Percentiles rank a stretch among this genome's conserved stretches.
Conservation (phyloP, 2,329 filamentous ascomycete genomes). For the Podosphaera fusca region DNA sequence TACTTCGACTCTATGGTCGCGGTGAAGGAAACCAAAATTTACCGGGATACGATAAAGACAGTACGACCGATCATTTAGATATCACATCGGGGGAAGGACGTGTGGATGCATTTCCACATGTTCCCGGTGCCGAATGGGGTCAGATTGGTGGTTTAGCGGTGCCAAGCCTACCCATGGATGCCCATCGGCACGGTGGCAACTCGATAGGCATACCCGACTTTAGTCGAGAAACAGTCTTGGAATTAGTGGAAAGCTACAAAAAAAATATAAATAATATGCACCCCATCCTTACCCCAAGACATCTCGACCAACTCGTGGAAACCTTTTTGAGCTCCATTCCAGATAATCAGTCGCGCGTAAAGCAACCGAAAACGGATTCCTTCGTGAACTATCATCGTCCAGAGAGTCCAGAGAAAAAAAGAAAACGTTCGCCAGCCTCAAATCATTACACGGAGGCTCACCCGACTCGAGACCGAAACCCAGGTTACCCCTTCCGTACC, state of each 20-base stretch:
- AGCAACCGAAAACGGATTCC: conserved; percentile 7
- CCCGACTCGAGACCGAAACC: conserved; percentile 17
- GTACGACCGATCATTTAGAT: conserved; percentile 19
- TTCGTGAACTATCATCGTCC: conserved; percentile 9
- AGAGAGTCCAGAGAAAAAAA: conserved; percentile 15
- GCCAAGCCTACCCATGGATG: conserved; percentile 7
- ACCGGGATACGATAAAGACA: conserved; percentile 18
- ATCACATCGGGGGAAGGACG: conserved; percentile 22
- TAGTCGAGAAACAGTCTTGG: conserved; percentile 24
- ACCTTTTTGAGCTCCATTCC: conserved; percentile 14
- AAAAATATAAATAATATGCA: conserved; percentile 42
- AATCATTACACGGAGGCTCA: conserved; percentile 7
- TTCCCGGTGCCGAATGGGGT: conserved; percentile 32
- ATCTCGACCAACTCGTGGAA: conserved; percentile 22
- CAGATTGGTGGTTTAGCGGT: conserved; percentile 23
- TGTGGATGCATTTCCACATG: conserved; percentile 30
- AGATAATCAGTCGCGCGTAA: conserved; percentile 11
- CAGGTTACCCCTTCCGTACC: conserved; percentile 34
- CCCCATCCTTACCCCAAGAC: conserved; percentile 31
- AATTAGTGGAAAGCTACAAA: conserved; percentile 33
- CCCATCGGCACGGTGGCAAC: conserved; percentile 12
- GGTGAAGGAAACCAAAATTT: conserved; percentile 49
- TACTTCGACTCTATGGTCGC: conserved; percentile 52
- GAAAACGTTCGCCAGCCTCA: conserved; percentile 13
- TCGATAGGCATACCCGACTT: conserved; percentile 31